A percentile compares a stretch with the other conserved stretches of the same genome.
Evolutionary conservation across 345 rosid species (phyloP).

Genomic region (Citrus inodora): DNA sequence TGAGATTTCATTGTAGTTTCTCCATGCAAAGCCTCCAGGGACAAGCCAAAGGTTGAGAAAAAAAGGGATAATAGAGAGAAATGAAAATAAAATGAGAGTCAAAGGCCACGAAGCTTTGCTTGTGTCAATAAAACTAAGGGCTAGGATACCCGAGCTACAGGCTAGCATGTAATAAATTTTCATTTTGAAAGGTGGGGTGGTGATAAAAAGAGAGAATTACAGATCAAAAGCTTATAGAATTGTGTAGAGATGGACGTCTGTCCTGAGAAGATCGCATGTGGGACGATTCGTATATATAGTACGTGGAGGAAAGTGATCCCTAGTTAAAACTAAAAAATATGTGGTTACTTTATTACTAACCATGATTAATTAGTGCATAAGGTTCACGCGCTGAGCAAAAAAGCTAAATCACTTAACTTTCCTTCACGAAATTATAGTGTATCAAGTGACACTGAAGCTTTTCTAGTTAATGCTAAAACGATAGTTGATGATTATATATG

Average conservation of each 20-base stretch:
- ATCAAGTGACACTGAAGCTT: background rate
- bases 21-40: conserved; percentile 77
- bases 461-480: background rate
- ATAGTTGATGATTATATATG: background rate
- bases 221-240: conserved; percentile 8
- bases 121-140: conserved; percentile 9
- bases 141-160: conserved; percentile 8
- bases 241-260: conserved; percentile 25
- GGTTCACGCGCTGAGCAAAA: background rate
- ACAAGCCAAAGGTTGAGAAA: conserved; percentile 34
- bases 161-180: conserved; percentile 18
- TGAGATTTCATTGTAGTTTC: conserved; percentile 27
- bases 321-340: background rate
- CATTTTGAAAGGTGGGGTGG: conserved; percentile 8
- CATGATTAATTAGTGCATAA: conserved; percentile 10
- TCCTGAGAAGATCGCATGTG: conserved; percentile 24
- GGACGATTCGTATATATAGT: conserved; percentile 32
- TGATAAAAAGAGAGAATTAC: background rate
- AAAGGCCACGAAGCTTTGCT: conserved; percentile 24
- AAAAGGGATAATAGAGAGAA: conserved; percentile 21
- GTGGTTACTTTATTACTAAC: conserved; percentile 21
- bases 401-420: background rate
- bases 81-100: conserved; percentile 20
- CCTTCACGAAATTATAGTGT: background rate
- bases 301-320: conserved; percentile 21